These are phyloP conservation scores for Yamadazyma mexicana DNA, from an alignment of 1,139 yeast genomes.

Conservation along the genomic window DNA sequence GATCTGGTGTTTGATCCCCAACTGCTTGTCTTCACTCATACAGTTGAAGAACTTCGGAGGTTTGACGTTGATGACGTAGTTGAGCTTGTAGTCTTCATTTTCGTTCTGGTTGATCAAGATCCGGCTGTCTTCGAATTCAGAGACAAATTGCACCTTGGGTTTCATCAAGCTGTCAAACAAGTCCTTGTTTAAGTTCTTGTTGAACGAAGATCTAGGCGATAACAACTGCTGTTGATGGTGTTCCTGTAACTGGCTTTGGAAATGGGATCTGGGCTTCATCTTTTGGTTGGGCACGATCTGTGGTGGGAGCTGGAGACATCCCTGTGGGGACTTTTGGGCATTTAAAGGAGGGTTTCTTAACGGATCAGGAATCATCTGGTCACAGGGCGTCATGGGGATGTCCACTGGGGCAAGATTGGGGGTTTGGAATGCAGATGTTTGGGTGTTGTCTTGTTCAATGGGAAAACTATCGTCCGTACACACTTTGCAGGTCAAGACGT, in stretches of 20 bases:
- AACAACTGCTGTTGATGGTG: constrained; percentile 15
- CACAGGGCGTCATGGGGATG: constrained; percentile 25
- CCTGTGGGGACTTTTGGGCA: not conserved
- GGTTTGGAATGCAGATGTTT: constrained; percentile 6
- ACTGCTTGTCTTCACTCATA: constrained; percentile 16
- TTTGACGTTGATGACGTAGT: constrained; percentile 24
- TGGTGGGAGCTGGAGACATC: constrained; percentile 1
- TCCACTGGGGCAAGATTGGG: constrained; percentile 16
- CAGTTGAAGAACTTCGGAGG: constrained; percentile 24
- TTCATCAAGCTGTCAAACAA: constrained; percentile 19
- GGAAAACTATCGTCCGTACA: constrained; percentile 16
- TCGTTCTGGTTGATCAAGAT: constrained; percentile 5
- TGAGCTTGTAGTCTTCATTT: constrained; percentile 17
- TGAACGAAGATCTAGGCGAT: constrained; percentile 17
- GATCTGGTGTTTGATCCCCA: constrained; percentile 16
- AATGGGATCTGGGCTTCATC: constrained; percentile 1
- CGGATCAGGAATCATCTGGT: constrained; percentile 28
- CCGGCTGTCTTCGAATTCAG: constrained; percentile 16
- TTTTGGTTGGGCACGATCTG: not conserved
- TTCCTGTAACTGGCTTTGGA: constrained; percentile 1
- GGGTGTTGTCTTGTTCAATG: not conserved
- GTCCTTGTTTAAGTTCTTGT: constrained; percentile 18
- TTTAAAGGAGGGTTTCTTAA: constrained; percentile 14
- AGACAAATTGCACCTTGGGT: constrained; percentile 21
- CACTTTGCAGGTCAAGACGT: constrained; percentile 19